A percentile compares a stretch with the other conserved stretches of the same genome.
Conservation (phyloP, 192 early-diverging fungal genomes). For the Coemansia sp. region DNA sequence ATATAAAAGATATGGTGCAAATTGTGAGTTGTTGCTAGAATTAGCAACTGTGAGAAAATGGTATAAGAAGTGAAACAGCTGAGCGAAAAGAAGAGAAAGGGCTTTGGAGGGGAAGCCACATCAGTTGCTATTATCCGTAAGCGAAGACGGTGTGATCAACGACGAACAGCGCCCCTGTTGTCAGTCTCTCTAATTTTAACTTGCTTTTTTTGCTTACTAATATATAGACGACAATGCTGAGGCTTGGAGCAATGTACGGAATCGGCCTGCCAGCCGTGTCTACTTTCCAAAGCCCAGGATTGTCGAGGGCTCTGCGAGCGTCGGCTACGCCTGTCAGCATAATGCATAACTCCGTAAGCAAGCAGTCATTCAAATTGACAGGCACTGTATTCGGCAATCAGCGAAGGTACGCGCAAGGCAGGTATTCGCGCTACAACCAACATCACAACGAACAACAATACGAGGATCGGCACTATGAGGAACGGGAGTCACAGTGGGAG, state of each 20-base stretch:
- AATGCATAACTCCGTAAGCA: background rate
- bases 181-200: background rate
- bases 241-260: background rate
- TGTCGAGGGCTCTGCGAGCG: background rate
- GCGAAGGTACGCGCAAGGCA: background rate
- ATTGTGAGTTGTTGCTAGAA: background rate
- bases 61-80: background rate
- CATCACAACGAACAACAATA: conserved; percentile 9
- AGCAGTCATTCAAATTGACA: background rate
- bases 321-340: background rate
- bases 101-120: too few species aligned
- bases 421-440: conserved; percentile 1
- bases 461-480: background rate
- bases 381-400: background rate
- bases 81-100: too few species aligned
- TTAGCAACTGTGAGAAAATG: background rate
- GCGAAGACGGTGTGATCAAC: background rate
- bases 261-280: background rate
- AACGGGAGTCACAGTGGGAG: conserved; percentile 9
- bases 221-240: background rate
- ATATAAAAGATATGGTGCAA: background rate
- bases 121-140: background rate
- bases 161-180: background rate
- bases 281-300: background rate
- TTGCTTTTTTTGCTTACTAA: too few species aligned